Conservation (phyloP, 768 basidiomycete genomes). For the Hericium alpestre region DNA sequence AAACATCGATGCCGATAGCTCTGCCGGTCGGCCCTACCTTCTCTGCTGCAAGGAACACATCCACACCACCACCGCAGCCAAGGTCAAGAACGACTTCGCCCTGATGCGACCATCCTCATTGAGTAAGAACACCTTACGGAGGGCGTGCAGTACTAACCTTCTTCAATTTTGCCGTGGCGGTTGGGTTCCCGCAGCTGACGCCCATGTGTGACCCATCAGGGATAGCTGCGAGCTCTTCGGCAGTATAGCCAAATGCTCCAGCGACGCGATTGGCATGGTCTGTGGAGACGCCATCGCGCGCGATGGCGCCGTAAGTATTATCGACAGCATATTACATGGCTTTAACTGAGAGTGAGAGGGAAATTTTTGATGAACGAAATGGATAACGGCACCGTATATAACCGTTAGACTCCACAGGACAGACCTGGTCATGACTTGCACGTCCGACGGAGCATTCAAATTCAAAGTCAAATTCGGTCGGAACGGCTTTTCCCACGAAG, state of each 20-base stretch:
- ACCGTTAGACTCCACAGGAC: not conserved
- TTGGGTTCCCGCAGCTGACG: constrained; percentile 45
- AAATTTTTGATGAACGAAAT: not conserved
- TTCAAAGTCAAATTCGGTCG: not conserved
- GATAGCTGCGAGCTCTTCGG: constrained; percentile 30
- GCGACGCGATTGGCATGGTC: constrained; percentile 26
- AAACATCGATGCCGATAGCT: constrained; percentile 46
- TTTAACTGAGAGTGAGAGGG: not conserved
- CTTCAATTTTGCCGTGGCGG: constrained; percentile 34
- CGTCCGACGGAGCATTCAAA: not conserved
- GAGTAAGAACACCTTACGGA: not conserved
- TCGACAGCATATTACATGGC: not conserved
- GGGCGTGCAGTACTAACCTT: constrained; percentile 21
- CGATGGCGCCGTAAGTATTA: not conserved
- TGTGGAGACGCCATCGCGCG: not conserved
- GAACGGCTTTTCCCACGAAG: not conserved
- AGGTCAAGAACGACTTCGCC: constrained; percentile 49
- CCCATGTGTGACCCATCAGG: constrained; percentile 38
- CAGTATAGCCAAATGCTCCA: constrained; percentile 36
- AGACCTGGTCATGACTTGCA: not conserved
- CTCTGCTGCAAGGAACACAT: constrained; percentile 41
- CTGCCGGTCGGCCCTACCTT: constrained; percentile 39
- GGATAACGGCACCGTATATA: not conserved
- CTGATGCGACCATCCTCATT: constrained; percentile 19
- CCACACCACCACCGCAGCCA: constrained; percentile 47